Evolutionary conservation across 495 filamentous ascomycete species (phyloP).

Genomic region (Neurospora sublineolata): DNA sequence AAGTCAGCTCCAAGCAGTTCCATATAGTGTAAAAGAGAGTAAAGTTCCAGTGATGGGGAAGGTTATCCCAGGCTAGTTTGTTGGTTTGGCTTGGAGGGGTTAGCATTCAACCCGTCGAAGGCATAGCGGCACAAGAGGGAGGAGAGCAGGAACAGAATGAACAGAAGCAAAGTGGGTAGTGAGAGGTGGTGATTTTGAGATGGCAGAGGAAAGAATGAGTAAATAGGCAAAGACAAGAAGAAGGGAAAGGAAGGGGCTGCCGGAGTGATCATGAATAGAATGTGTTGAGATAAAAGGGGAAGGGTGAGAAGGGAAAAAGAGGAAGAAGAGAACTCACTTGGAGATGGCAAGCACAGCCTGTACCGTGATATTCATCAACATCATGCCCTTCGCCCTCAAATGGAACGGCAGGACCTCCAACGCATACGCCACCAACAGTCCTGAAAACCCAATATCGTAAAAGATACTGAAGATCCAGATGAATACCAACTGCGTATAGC

Average conservation of each 20-base stretch:
- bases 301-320: background rate
- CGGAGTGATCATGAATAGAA: background rate
- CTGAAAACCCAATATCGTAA: conserved; percentile 51
- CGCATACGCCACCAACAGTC: conserved; percentile 52
- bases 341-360: conserved; percentile 49
- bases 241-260: background rate
- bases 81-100: conserved; percentile 41
- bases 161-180: background rate
- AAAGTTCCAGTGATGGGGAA: conserved; percentile 48
- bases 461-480: conserved; percentile 52
- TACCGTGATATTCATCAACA: conserved; percentile 50
- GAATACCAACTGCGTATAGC: conserved; percentile 44
- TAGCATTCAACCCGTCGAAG: conserved; percentile 1
- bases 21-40: conserved; percentile 54
- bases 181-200: background rate
- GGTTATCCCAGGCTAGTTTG: conserved; percentile 45
- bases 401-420: conserved; percentile 59
- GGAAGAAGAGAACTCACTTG: conserved; percentile 24
- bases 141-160: background rate
- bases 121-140: background rate
- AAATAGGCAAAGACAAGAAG: background rate
- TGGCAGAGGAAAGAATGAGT: background rate
- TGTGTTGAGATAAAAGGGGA: background rate
- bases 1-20: conserved; percentile 43
- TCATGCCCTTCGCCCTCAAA: conserved; percentile 60